Conservation (phyloP, 148 eudicot species). For the Cornus florida region DNA sequence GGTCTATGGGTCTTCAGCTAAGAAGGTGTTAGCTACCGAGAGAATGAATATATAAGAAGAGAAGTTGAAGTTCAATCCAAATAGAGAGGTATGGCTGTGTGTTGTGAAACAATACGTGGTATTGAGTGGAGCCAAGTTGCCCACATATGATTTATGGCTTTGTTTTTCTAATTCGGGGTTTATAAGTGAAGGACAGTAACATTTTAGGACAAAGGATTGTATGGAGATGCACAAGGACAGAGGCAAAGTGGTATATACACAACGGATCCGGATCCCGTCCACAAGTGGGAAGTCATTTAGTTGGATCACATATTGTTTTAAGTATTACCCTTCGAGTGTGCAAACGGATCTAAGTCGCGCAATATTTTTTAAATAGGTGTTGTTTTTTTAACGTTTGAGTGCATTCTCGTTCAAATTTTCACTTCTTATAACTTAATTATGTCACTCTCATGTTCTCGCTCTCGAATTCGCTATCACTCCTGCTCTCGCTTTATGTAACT, state of each 20-base stretch:
- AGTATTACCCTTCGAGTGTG: too few species aligned
- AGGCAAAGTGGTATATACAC: background rate
- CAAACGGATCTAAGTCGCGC: too few species aligned
- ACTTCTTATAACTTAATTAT: too few species aligned
- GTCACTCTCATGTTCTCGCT: too few species aligned
- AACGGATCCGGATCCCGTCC: too few species aligned
- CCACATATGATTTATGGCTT: slow-evolving; percentile 11
- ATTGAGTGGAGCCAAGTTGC: slow-evolving; percentile 24
- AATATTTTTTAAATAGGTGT: too few species aligned
- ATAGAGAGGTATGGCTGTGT: background rate
- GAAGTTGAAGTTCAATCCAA: background rate
- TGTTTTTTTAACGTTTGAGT: too few species aligned
- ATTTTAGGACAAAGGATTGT: background rate
- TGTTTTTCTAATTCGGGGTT: background rate
- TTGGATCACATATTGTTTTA: too few species aligned
- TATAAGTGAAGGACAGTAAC: background rate
- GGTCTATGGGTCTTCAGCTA: background rate
- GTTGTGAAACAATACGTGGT: background rate
- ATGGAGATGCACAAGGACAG: background rate
- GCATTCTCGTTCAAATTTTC: too few species aligned
- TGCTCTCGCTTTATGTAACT: too few species aligned
- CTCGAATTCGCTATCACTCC: too few species aligned
- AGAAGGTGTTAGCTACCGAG: background rate
- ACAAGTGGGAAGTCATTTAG: too few species aligned
- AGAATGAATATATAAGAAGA: background rate